Evolutionary conservation across 2,329 filamentous ascomycete genomes (phyloP).

Genomic region (Dothidotthia symphoricarpi): DNA sequence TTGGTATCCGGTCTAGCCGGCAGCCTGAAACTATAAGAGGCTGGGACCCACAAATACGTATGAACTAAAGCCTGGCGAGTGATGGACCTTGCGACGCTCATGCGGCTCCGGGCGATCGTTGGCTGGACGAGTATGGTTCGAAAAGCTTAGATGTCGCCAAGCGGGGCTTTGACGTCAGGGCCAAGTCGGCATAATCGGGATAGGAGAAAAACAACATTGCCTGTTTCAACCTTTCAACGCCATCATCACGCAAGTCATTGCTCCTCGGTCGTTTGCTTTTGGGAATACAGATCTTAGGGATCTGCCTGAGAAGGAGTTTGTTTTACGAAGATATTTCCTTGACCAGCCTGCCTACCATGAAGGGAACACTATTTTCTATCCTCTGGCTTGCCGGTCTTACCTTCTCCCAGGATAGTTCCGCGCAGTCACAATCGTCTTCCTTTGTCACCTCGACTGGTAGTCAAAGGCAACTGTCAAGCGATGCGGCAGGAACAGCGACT

Average conservation of each 20-base stretch:
- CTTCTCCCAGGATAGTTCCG: conserved; percentile 25
- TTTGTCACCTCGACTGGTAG: conserved; percentile 27
- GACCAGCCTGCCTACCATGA: conserved; percentile 15
- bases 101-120: conserved; percentile 10
- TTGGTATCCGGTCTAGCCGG: no score
- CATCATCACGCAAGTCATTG: no score
- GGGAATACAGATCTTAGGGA: no score
- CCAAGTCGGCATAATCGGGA: no score
- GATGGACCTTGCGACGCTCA: conserved; percentile 1
- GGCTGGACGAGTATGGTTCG: conserved; percentile 6
- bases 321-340: no score
- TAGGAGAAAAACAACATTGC: no score
- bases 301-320: no score
- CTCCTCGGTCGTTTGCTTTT: no score
- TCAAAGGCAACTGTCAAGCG: conserved; percentile 15
- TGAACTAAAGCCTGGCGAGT: conserved; percentile 3
- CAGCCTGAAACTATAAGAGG: neutral
- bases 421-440: conserved; percentile 17
- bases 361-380: conserved; percentile 17
- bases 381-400: conserved; percentile 27
- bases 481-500: conserved; percentile 25
- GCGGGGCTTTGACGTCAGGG: conserved; percentile 8
- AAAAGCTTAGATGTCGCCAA: conserved; percentile 5
- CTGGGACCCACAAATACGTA: conserved; percentile 6
- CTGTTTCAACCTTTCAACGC: no score